A percentile compares a stretch with the other conserved stretches of the same genome.
phyloP scores from a whole-genome alignment of 192 early-diverging fungal genomes.

The Funneliformis mosseae region DNA sequence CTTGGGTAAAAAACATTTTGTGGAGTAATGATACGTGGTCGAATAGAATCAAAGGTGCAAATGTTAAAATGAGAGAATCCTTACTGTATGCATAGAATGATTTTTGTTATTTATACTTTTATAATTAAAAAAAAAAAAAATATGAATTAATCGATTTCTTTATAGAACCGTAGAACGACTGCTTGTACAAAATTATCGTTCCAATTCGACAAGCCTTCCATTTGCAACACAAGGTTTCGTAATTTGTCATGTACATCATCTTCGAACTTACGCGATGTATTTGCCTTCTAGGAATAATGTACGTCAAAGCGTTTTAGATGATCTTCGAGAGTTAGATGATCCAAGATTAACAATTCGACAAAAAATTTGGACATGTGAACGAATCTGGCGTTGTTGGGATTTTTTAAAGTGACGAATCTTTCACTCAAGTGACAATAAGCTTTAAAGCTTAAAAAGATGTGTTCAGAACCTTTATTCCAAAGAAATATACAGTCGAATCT shows the following conservation, averaged over 20 bases:
- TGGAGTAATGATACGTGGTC: constrained; percentile 47
- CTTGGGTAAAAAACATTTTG: constrained; percentile 39
- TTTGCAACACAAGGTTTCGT: constrained; percentile 58
- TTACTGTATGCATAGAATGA: constrained; percentile 59
- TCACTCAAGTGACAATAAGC: no score
- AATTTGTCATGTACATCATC: constrained; percentile 63
- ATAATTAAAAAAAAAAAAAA: neutral
- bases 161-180: constrained; percentile 32
- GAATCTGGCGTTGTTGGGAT: constrained; percentile 69
- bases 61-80: constrained; percentile 43
- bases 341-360: constrained; percentile 51
- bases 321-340: constrained; percentile 79
- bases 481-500: no score
- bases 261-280: constrained; percentile 50
- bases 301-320: constrained; percentile 71
- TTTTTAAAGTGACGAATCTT: constrained; percentile 45
- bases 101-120: constrained; percentile 49
- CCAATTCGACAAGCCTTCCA: neutral
- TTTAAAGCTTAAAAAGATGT: no score
- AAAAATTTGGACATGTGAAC: constrained; percentile 56
- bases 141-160: neutral
- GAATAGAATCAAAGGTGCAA: constrained; percentile 40
- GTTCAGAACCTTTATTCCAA: no score
- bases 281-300: constrained; percentile 52
- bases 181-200: constrained; percentile 40